phyloP scores from a whole-genome alignment of 805 yeast genomes.

The Maudiozyma pseudohumilis region DNA sequence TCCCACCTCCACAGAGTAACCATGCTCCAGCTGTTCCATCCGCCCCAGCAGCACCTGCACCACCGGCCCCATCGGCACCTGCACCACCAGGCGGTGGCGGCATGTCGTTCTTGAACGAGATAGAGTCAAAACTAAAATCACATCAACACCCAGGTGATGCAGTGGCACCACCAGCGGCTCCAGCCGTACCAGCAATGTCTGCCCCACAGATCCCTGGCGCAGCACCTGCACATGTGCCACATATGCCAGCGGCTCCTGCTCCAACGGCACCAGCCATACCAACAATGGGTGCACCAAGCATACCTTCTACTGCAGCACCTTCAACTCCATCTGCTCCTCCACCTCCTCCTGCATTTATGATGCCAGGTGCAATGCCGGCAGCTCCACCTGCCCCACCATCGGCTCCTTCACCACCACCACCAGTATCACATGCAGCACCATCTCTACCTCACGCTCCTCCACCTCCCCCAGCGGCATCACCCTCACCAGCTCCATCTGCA shows the following conservation, averaged over 20 bases:
- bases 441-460: slow-evolving; percentile 5
- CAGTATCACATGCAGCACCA: slow-evolving; percentile 12
- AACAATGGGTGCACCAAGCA: slow-evolving; percentile 14
- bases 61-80: slow-evolving; percentile 2
- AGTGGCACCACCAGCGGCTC: slow-evolving; percentile 17
- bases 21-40: slow-evolving; percentile 5
- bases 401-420: slow-evolving; percentile 12
- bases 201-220: slow-evolving; percentile 11
- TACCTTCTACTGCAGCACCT: slow-evolving; percentile 11
- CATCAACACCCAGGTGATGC: slow-evolving; percentile 8
- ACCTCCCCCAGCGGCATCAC: neutral
- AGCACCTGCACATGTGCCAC: no score
- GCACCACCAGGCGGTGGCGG: slow-evolving; percentile 6
- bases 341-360: slow-evolving; percentile 16
- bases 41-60: slow-evolving; percentile 9
- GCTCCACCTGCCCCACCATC: slow-evolving; percentile 22
- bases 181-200: slow-evolving; percentile 11
- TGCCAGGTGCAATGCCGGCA: slow-evolving; percentile 6
- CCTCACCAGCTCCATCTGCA: neutral
- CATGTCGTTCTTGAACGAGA: slow-evolving; percentile 25
- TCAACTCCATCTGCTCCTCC: slow-evolving; percentile 18
- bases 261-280: slow-evolving; percentile 17
- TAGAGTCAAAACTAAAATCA: slow-evolving; percentile 19
- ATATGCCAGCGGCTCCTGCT: slow-evolving; percentile 13
- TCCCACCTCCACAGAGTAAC: neutral